These are phyloP conservation scores for Posidonia australis DNA, from an alignment of 106 monocot genomes.

Conservation along the genomic window DNA sequence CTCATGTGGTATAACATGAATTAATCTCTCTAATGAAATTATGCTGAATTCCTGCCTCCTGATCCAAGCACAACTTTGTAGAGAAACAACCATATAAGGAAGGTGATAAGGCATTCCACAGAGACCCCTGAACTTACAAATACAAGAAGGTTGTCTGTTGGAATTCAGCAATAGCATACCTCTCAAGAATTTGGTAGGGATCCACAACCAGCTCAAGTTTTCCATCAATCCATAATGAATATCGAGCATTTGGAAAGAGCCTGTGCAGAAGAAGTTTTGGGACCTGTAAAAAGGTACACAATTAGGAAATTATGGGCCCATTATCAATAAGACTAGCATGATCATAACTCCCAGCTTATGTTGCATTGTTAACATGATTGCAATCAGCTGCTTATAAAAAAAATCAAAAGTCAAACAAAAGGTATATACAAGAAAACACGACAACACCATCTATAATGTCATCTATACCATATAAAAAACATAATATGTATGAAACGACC, in stretches of 20 bases:
- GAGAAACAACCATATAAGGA: no score
- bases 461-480: no score
- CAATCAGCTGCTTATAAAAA: background rate
- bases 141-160: background rate
- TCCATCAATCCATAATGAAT: slow-evolving; percentile 64
- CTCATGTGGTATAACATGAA: no score
- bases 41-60: no score
- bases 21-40: no score
- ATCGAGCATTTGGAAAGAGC: slow-evolving; percentile 42
- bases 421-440: no score
- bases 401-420: no score
- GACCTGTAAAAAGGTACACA: slow-evolving; percentile 20
- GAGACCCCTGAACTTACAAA: no score
- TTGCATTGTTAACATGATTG: background rate
- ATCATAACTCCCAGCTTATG: background rate
- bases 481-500: no score
- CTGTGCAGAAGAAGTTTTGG: slow-evolving; percentile 61
- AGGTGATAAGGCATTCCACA: no score
- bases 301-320: background rate
- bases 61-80: no score
- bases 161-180: slow-evolving; percentile 15
- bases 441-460: no score
- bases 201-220: slow-evolving; percentile 56
- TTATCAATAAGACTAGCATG: background rate
- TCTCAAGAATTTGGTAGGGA: slow-evolving; percentile 52